Conservation (phyloP, 2,329 filamentous ascomycete genomes). For the Aureobasidium sp. region DNA sequence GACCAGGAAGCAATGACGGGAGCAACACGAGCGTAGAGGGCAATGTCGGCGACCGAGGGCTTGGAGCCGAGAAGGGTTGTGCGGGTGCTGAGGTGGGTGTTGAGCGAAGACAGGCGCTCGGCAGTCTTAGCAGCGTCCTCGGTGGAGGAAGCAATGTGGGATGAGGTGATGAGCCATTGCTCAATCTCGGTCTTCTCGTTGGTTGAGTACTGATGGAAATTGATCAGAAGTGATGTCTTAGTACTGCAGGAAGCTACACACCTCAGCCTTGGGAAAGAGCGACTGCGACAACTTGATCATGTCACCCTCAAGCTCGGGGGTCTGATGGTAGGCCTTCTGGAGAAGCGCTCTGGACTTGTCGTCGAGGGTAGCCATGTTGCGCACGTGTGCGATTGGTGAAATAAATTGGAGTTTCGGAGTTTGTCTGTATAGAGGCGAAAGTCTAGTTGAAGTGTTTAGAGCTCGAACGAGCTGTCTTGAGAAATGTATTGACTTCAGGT, state of each 20-base stretch:
- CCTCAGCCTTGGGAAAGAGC: constrained; percentile 28
- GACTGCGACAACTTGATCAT: constrained; percentile 29
- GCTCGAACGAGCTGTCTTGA: constrained; percentile 22
- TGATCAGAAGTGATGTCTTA: constrained; percentile 27
- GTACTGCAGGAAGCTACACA: constrained; percentile 11
- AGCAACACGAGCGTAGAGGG: constrained; percentile 71
- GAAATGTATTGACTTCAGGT: constrained; percentile 22
- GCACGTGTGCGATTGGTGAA: constrained; percentile 7
- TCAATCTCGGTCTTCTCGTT: constrained; percentile 80
- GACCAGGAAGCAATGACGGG: constrained; percentile 73
- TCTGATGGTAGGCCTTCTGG: constrained; percentile 28
- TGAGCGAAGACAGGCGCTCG: constrained; percentile 69
- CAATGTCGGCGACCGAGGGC: constrained; percentile 79
- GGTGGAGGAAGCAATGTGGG: constrained; percentile 56
- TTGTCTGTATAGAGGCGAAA: background rate
- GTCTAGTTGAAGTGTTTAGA: background rate
- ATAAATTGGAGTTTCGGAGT: background rate
- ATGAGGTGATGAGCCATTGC: constrained; percentile 77
- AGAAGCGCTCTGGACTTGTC: constrained; percentile 26
- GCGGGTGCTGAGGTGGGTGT: constrained; percentile 78
- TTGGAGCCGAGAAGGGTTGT: constrained; percentile 86
- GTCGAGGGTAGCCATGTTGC: constrained; percentile 29
- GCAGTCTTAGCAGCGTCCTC: constrained; percentile 51
- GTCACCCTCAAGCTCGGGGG: constrained; percentile 26
- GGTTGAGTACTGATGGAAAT: constrained; percentile 55